Evolutionary conservation across 1,284 basidiomycete genomes (phyloP), one percentile per base, ranked within the genome.

Genomic region (Apiotrichum akiyoshidainum): DNA sequence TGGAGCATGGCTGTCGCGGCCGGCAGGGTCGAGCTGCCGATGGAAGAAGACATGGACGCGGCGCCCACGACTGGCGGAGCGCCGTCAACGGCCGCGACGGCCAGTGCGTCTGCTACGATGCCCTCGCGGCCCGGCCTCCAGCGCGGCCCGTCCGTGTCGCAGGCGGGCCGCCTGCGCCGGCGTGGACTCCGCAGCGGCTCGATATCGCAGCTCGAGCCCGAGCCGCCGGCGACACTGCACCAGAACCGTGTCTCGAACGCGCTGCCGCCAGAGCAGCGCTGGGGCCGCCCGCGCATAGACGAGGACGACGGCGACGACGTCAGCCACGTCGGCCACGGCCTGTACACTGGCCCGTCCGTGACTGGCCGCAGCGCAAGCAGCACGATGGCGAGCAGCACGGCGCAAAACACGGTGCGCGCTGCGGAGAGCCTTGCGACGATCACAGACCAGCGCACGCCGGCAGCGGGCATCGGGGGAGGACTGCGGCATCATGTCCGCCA

Each of bases 231-330:
- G 26, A 31, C 26, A 31, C 4, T 31, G 26, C 26, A 31, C 26
- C 7, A 37, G 9, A 13, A 10, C n/a, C 42, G 40, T 22, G 22
- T 17, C 13, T 6, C 5, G 33, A 26, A n/a, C 40, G 21, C 50
- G 22, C 21, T 46, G 22, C 45, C 37, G 22, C 52, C 60, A 10
- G 46, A 58, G 41, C 42, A 55, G 12, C 61, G 62, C 6, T 66
- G 64, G 65, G 65, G 64, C 19, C 53, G 61, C 42, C 64, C 63
- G 2, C 46, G 63, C 4, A 62, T 67, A 12, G 67, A 68, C 34
- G 70, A 71, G 48, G 72, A 70, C 47, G 71, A 71, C 35, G 71
- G 71, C 11, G 68, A 68, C 8, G 67, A 65, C 19, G 31, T 10
- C 6, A 31, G 33, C 14, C 33, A 22, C 9, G 33, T 13, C 10